These are phyloP conservation scores for Aurantiochytrium sp. DNA, from an alignment of 108 stramenopile species.

Conservation along the genomic window DNA sequence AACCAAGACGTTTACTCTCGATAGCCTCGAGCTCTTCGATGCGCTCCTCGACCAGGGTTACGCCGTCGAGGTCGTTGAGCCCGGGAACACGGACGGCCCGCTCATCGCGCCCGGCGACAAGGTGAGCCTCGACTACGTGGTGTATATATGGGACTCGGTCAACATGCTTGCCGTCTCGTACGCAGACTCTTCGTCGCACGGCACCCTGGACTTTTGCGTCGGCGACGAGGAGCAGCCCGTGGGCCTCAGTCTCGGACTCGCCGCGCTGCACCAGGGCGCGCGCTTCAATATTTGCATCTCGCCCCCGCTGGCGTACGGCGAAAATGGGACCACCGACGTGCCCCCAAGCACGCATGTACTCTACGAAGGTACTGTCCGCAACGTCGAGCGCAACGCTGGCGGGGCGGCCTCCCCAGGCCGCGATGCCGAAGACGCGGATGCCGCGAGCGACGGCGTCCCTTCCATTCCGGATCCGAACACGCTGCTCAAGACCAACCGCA, in stretches of 20 bases:
- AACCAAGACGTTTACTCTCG: not conserved
- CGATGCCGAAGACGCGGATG: not conserved
- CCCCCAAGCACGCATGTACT: not conserved
- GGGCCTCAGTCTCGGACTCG: not conserved
- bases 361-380: not conserved
- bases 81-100: not conserved
- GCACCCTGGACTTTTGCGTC: not conserved
- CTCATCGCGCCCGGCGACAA: not conserved
- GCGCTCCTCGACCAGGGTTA: not conserved
- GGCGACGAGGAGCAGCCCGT: not conserved
- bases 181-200: not conserved
- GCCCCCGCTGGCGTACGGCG: not conserved
- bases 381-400: not conserved
- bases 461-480: not conserved
- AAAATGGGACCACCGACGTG: not conserved
- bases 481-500: not conserved
- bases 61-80: not conserved
- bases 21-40: slow-evolving; percentile 9
- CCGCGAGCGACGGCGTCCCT: not conserved
- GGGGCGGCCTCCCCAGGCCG: not conserved
- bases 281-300: not conserved
- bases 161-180: not conserved
- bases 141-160: slow-evolving; percentile 20
- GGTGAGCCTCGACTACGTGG: not conserved
- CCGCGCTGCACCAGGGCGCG: not conserved